These are phyloP conservation scores for Hygrocybe punicea DNA, from an alignment of 768 basidiomycete genomes.

Conservation along the genomic window DNA sequence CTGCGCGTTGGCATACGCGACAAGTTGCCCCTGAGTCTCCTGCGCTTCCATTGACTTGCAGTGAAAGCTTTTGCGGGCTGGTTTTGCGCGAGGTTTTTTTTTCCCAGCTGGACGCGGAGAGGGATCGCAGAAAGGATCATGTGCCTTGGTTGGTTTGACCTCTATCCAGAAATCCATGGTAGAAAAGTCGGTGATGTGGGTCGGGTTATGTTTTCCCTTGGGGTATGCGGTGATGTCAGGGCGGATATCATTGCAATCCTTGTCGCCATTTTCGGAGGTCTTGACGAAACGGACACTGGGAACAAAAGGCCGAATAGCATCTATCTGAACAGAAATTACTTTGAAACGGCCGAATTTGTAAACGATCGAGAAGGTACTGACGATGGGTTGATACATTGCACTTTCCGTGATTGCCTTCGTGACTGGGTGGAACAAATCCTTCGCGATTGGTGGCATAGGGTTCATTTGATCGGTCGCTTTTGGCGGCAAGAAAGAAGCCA, in stretches of 20 bases:
- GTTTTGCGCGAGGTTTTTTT: background rate
- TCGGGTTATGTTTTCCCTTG: background rate
- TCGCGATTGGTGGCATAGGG: background rate
- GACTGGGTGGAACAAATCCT: background rate
- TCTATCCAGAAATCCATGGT: slow-evolving; percentile 7
- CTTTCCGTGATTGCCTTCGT: background rate
- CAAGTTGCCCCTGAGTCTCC: slow-evolving; percentile 23
- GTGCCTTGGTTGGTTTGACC: slow-evolving; percentile 11
- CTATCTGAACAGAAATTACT: background rate
- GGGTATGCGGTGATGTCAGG: background rate
- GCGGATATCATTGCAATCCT: background rate
- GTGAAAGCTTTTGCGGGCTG: background rate
- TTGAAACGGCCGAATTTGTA: background rate
- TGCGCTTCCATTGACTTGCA: background rate
- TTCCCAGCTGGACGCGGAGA: slow-evolving; percentile 5
- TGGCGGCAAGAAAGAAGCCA: background rate
- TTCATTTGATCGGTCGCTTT: background rate
- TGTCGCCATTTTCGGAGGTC: background rate
- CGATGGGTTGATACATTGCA: background rate
- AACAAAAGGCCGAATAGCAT: background rate
- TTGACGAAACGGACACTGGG: background rate
- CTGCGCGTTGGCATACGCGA: slow-evolving; percentile 17
- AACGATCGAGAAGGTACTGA: background rate
- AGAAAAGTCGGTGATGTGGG: background rate
- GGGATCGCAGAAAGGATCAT: slow-evolving; percentile 14